Conservation (phyloP, 1,284 basidiomycete genomes). For the Rhizoctonia solani region DNA sequence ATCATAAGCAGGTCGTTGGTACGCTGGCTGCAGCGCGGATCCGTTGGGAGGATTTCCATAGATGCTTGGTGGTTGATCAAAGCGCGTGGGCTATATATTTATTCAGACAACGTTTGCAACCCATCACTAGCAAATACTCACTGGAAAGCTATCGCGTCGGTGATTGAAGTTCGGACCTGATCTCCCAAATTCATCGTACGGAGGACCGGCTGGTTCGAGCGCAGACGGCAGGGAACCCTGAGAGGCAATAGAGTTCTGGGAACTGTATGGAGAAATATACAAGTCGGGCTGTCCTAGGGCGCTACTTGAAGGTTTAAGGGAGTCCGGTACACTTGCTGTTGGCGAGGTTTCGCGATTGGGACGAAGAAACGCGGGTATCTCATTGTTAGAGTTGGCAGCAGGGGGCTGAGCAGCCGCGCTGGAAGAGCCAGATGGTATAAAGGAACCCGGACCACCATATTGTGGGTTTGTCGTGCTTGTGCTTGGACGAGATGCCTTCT, state of each 20-base stretch:
- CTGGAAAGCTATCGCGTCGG: slow-evolving; percentile 63
- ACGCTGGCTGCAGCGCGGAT: no score
- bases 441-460: slow-evolving; percentile 76
- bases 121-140: slow-evolving; percentile 48
- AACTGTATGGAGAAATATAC: slow-evolving; percentile 74
- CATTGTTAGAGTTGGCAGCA: slow-evolving; percentile 43
- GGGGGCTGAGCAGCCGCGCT: no score
- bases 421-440: slow-evolving; percentile 65
- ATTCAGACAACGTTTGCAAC: background rate
- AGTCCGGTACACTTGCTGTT: slow-evolving; percentile 55
- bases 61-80: slow-evolving; percentile 1
- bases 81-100: slow-evolving; percentile 2
- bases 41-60: no score
- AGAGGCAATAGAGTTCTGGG: slow-evolving; percentile 32
- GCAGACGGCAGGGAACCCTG: slow-evolving; percentile 43
- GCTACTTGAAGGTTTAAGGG: slow-evolving; percentile 57
- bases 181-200: slow-evolving; percentile 69
- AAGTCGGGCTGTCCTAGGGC: slow-evolving; percentile 65
- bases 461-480: slow-evolving; percentile 60
- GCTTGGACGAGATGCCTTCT: slow-evolving; percentile 55
- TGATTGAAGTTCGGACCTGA: slow-evolving; percentile 46
- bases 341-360: slow-evolving; percentile 4
- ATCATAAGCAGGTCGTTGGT: slow-evolving; percentile 35
- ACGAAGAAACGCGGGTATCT: slow-evolving; percentile 16
- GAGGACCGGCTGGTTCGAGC: slow-evolving; percentile 59